Base-by-base conservation (phyloP, 768 basidiomycete species). In the Trametes meyenii region DNA sequence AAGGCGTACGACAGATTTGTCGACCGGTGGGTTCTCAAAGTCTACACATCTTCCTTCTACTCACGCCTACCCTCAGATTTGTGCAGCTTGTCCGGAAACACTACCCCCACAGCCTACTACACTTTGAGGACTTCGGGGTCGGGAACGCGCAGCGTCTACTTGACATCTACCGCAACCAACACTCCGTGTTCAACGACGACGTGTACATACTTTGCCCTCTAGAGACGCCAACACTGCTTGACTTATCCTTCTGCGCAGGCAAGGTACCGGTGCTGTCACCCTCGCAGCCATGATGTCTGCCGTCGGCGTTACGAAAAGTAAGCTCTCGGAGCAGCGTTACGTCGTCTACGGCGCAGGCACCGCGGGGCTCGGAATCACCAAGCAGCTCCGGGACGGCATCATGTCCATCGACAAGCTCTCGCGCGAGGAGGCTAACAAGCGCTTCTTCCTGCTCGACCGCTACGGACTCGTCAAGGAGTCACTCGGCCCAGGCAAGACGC, bases 61-160 rank as follows among this genome's bases (percentile, higher is more conserved):
- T 40, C 23, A 26, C 29, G 14, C 19, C 2, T 8, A 11, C 29
- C 19, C 8, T 21, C n/a, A 89, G 88, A 66, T 91, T 94, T 67
- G 85, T 93, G 3, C 86, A 88, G 64, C 78, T 93, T 12, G 85
- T 93, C 7, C 81, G 86, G 48, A 92, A 92, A 70, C 73, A 92
- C 69, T 81, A 83, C 63, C 88, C 89, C 0, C 75, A 81, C 58
- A 76, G 81, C 69, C 78, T 94, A 3, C 75, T 91, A 3, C 92
- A 96, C 70, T 93, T 94, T 57, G 92, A 95, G 70, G 92, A 94
- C 67, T 93, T 93, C 62, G 91, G 91, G 3, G 85, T 90, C 2
- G 80, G 81, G 29, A 93, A 94, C 63, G 92, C 92, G 0, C 83
- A 89, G 60, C 74, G 83, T 17, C 72, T 94, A 1, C 78, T 94